Percentiles rank a stretch among this genome's conserved stretches.
Conservation (phyloP, 345 rosid species). For the Raphanus raphanistrum region DNA sequence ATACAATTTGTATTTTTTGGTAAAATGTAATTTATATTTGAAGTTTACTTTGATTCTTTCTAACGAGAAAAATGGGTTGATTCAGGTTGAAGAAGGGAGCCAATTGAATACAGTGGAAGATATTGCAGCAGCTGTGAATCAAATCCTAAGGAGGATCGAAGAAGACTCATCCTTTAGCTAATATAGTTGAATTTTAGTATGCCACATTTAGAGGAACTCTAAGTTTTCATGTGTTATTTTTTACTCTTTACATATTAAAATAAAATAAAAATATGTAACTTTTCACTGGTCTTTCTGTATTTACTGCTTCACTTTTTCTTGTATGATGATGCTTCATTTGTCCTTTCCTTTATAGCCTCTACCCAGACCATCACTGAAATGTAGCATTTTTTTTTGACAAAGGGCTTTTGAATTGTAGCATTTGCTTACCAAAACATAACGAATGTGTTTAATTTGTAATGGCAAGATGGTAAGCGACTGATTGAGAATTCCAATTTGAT, state of each 20-base stretch:
- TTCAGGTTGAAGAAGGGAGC: slow-evolving; percentile 83
- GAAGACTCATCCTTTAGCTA: slow-evolving; percentile 52
- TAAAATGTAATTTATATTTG: background rate
- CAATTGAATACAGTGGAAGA: slow-evolving; percentile 78
- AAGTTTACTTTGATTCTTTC: background rate
- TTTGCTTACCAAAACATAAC: background rate
- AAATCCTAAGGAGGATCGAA: slow-evolving; percentile 60
- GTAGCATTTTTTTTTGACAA: too few relatives aligned
- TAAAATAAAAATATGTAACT: slow-evolving; percentile 3
- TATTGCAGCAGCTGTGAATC: slow-evolving; percentile 74
- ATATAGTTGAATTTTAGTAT: slow-evolving; percentile 23
- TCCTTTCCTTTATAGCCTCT: background rate
- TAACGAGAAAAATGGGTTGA: background rate
- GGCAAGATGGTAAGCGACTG: background rate
- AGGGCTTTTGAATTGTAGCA: background rate
- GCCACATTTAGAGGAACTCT: slow-evolving; percentile 27
- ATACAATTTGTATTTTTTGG: background rate
- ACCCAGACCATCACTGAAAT: background rate
- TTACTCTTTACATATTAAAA: slow-evolving; percentile 12
- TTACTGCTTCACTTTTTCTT: slow-evolving; percentile 2
- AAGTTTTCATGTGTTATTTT: slow-evolving; percentile 33
- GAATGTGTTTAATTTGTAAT: background rate
- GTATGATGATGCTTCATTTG: slow-evolving; percentile 11
- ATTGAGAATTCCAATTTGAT: background rate
- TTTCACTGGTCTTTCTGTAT: background rate